Percentiles rank a stretch among this genome's conserved stretches.
phyloP scores from a whole-genome alignment of 202 grass and related monocot species.

The Digitaria exilis region DNA sequence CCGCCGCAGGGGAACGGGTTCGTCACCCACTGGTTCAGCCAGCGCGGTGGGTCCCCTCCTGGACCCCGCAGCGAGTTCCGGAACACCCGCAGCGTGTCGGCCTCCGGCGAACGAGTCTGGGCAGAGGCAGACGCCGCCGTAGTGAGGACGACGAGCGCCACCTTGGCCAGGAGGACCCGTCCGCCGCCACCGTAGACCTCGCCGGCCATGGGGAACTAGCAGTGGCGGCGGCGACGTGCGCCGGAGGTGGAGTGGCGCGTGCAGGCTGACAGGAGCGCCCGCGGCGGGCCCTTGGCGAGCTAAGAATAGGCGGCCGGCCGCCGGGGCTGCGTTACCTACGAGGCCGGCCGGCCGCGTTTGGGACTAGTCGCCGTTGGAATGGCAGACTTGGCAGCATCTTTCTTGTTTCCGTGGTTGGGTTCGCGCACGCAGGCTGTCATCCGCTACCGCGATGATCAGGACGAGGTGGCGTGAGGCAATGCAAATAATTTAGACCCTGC shows the following conservation, averaged over 20 bases:
- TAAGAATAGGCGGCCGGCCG: too few species aligned
- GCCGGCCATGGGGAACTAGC: slow-evolving; percentile 58
- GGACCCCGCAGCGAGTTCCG: slow-evolving; percentile 17
- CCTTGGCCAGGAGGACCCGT: slow-evolving; percentile 18
- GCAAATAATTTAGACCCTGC: too few species aligned
- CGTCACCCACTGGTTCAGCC: slow-evolving; percentile 28
- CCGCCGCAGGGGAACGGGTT: background rate
- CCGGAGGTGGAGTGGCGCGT: background rate
- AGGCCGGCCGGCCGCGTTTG: too few species aligned
- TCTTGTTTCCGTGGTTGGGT: too few species aligned
- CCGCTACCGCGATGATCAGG: too few species aligned
- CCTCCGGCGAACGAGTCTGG: background rate
- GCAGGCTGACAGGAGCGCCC: too few species aligned
- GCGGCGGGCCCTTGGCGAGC: too few species aligned
- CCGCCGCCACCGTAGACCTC: slow-evolving; percentile 27
- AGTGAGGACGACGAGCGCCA: slow-evolving; percentile 17
- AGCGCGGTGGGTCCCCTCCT: background rate
- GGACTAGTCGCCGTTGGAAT: too few species aligned
- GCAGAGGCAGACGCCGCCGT: background rate
- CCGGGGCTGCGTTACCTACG: too few species aligned
- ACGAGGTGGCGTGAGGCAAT: too few species aligned
- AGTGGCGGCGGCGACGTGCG: slow-evolving; percentile 10
- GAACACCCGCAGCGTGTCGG: slow-evolving; percentile 40
- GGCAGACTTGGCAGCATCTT: too few species aligned
- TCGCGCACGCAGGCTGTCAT: too few species aligned